phyloP scores from a whole-genome alignment of 164 flowering plant genomes.

The Vitis amurensis region DNA sequence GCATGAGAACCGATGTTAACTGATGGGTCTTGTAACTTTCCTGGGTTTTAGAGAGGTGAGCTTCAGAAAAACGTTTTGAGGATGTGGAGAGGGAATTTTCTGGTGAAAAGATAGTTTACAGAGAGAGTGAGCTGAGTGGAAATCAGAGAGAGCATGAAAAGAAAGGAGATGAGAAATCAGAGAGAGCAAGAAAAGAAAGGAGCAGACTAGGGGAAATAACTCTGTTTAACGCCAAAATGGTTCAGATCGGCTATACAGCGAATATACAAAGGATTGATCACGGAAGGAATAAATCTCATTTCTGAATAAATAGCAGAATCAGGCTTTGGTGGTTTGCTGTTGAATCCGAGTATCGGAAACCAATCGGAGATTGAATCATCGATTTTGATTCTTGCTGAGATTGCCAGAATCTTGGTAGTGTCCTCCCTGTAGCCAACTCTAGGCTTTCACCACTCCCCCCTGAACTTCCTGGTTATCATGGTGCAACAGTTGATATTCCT shows the following conservation, averaged over 20 bases:
- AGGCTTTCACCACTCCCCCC: slow-evolving; percentile 65
- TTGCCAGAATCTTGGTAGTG: slow-evolving; percentile 52
- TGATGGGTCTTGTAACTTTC: too few species aligned
- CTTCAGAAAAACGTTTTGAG: too few species aligned
- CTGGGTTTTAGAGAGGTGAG: too few species aligned
- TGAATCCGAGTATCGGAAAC: slow-evolving; percentile 42
- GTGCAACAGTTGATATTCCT: slow-evolving; percentile 51
- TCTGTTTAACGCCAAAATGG: slow-evolving; percentile 25
- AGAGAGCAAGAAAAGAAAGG: neutral
- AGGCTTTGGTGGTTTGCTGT: slow-evolving; percentile 54
- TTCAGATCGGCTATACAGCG: slow-evolving; percentile 25
- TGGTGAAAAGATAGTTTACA: too few species aligned
- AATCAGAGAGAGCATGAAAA: too few species aligned
- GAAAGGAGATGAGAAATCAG: neutral
- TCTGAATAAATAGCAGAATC: slow-evolving; percentile 36
- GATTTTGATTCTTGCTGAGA: slow-evolving; percentile 16
- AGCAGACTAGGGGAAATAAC: slow-evolving; percentile 71
- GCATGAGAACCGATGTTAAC: too few species aligned
- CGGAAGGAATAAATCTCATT: slow-evolving; percentile 44
- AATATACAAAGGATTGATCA: slow-evolving; percentile 25
- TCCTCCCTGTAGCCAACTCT: slow-evolving; percentile 48
- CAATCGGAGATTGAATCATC: slow-evolving; percentile 48
- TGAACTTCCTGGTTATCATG: slow-evolving; percentile 53
- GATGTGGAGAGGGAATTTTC: too few species aligned
- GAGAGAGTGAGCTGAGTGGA: too few species aligned